Percentiles rank a stretch among this genome's conserved stretches.
Evolutionary conservation across 2,329 filamentous ascomycete genomes (phyloP).

Genomic region (Trichoderma sp.): DNA sequence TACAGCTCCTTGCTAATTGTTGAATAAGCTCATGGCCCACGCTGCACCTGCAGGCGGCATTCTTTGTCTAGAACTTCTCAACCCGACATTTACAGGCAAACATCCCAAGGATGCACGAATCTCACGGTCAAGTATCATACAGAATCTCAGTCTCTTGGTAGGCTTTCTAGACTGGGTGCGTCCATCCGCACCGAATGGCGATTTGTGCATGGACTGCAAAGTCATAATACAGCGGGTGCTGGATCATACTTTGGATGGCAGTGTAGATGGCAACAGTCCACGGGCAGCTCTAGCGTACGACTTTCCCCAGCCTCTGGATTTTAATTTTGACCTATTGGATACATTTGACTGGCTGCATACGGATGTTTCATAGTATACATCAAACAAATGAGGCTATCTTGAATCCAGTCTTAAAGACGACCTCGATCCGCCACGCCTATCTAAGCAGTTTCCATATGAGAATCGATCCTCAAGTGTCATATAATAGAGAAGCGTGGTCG

Average conservation of each 20-base stretch:
- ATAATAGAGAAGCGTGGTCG: no score
- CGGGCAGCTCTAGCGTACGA: constrained; percentile 20
- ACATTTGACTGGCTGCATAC: constrained; percentile 40
- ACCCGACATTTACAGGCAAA: constrained; percentile 38
- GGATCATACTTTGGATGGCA: constrained; percentile 45
- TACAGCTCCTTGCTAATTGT: neutral
- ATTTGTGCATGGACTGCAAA: constrained; percentile 47
- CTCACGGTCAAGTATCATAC: constrained; percentile 48
- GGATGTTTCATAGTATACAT: no score
- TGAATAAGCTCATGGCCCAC: constrained; percentile 45
- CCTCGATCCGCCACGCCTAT: no score
- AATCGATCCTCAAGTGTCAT: no score
- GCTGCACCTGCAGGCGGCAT: constrained; percentile 50
- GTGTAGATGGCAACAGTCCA: constrained; percentile 23
- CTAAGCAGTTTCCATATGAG: no score
- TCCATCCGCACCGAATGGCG: constrained; percentile 46
- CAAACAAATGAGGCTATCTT: no score
- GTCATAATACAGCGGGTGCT: constrained; percentile 49
- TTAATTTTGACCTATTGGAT: constrained; percentile 42
- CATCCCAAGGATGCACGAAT: constrained; percentile 36
- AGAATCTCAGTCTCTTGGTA: constrained; percentile 50
- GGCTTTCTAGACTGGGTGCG: constrained; percentile 52
- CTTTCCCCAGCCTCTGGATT: constrained; percentile 29
- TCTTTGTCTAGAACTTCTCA: constrained; percentile 49
- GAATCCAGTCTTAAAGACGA: no score